Percentiles rank a stretch among this genome's conserved stretches.
Conservation (phyloP, 192 early-diverging fungal species). For the Spinellus fusiger region DNA sequence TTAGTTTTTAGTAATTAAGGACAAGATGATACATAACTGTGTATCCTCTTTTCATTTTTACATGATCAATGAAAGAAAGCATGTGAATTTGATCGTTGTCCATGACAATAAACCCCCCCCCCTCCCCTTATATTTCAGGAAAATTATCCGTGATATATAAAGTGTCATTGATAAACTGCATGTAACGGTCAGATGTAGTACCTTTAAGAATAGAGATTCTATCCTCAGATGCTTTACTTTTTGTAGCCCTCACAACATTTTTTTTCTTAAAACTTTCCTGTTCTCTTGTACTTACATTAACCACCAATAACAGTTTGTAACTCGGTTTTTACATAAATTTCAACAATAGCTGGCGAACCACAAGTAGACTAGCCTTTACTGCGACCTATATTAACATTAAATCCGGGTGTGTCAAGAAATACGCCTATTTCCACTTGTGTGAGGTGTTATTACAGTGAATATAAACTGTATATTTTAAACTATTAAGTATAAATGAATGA, state of each 20-base stretch:
- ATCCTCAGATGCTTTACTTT: conserved; percentile 7
- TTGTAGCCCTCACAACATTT: neutral
- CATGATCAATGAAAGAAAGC: neutral
- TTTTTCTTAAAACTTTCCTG: neutral
- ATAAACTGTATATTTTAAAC: no score
- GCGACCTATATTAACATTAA: conserved; percentile 1
- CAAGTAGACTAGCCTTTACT: neutral
- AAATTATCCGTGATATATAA: conserved; percentile 4
- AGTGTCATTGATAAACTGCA: neutral
- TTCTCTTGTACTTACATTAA: neutral
- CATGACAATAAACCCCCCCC: conserved; percentile 9
- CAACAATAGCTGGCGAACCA: neutral
- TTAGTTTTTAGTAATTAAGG: conserved; percentile 1
- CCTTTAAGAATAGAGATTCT: neutral
- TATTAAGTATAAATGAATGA: no score
- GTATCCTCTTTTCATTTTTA: neutral
- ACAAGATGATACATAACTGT: neutral
- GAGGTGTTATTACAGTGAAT: no score
- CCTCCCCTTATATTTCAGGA: conserved; percentile 1
- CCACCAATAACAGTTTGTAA: conserved; percentile 8
- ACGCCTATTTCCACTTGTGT: no score
- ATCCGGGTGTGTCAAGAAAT: neutral
- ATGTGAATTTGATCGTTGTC: conserved; percentile 2
- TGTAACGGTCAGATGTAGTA: neutral
- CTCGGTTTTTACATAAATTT: neutral